Conservation (phyloP, 2,329 filamentous ascomycete species). For the Huntiella bhutanensis region DNA sequence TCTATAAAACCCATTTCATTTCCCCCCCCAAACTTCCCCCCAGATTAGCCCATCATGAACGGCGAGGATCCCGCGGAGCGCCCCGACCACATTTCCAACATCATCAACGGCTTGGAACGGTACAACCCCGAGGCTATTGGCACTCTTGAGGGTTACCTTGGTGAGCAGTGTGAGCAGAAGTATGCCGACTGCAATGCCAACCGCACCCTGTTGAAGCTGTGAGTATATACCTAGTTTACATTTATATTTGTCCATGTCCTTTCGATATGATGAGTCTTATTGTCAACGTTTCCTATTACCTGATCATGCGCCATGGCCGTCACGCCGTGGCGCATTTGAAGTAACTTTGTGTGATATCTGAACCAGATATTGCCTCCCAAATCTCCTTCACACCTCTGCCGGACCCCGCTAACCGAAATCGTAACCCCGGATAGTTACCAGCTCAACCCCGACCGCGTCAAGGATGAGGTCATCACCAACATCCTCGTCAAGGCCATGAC, state of each 20-base stretch:
- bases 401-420: neutral
- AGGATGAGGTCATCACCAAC: conserved; percentile 96
- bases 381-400: conserved; percentile 31
- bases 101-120: conserved; percentile 91
- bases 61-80: conserved; percentile 78
- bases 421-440: conserved; percentile 54
- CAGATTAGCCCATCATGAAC: conserved; percentile 31
- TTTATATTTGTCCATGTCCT: neutral
- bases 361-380: conserved; percentile 87
- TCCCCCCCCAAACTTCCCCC: conserved; percentile 6
- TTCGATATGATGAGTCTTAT: conserved; percentile 50
- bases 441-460: conserved; percentile 95
- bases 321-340: conserved; percentile 11
- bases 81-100: conserved; percentile 77
- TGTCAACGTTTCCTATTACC: conserved; percentile 13
- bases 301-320: conserved; percentile 11
- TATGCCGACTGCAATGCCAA: conserved; percentile 95
- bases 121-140: conserved; percentile 96
- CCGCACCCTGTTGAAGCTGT: conserved; percentile 91
- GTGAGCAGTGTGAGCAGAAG: conserved; percentile 84
- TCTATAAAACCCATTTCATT: conserved; percentile 12
- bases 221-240: conserved; percentile 27
- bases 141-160: conserved; percentile 85
- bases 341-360: conserved; percentile 13
- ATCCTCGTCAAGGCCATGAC: conserved; percentile 96